A percentile compares a stretch with the other conserved stretches of the same genome.
These are phyloP conservation scores for Carex pumila DNA, from an alignment of 176 grass and related monocot species.

Conservation along the genomic window DNA sequence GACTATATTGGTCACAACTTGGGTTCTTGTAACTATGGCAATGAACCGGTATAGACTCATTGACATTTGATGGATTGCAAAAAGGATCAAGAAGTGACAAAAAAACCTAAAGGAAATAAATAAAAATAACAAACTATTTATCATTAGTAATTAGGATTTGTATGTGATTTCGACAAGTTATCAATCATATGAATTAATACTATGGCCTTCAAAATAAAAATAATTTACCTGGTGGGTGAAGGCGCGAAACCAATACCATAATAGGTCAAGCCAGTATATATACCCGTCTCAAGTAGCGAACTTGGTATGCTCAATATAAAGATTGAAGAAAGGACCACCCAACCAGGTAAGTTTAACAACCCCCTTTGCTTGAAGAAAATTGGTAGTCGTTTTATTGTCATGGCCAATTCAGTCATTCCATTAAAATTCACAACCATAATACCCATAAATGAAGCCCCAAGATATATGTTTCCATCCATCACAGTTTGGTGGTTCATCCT, in stretches of 20 bases:
- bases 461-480: too few species aligned
- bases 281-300: slow-evolving; percentile 73
- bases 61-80: slow-evolving; percentile 90
- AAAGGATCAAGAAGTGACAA: slow-evolving; percentile 64
- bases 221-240: slow-evolving; percentile 58
- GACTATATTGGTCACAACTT: slow-evolving; percentile 76
- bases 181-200: too few species aligned
- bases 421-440: too few species aligned
- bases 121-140: neutral
- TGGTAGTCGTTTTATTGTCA: slow-evolving; percentile 85
- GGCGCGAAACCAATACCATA: slow-evolving; percentile 83
- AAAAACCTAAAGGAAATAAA: slow-evolving; percentile 54
- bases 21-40: slow-evolving; percentile 74
- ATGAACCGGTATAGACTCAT: slow-evolving; percentile 74
- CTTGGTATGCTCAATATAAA: slow-evolving; percentile 65
- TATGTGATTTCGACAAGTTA: slow-evolving; percentile 5
- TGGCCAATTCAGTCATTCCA: slow-evolving; percentile 90
- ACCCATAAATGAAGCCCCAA: too few species aligned
- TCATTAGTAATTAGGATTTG: neutral
- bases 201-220: neutral
- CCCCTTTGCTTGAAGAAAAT: slow-evolving; percentile 95
- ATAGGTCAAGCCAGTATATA: slow-evolving; percentile 88
- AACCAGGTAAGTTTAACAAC: slow-evolving; percentile 72
- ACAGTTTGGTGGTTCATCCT: slow-evolving; percentile 63
- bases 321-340: slow-evolving; percentile 77